Conservation (phyloP, 2,329 filamentous ascomycete genomes). For the Diaporthe ampelina region DNA sequence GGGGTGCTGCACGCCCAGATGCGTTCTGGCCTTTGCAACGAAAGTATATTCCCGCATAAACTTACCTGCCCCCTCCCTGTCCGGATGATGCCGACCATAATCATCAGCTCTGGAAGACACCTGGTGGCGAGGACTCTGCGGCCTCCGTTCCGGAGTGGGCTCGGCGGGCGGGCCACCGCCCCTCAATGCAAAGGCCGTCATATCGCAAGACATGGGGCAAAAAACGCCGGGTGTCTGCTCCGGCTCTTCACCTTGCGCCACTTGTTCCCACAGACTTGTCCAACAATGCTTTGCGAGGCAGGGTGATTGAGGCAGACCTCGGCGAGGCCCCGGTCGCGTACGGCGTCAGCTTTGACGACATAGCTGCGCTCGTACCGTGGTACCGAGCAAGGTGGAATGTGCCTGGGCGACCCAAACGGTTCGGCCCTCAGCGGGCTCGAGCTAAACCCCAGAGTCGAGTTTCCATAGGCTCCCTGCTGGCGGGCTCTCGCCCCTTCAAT, state of each 20-base stretch:
- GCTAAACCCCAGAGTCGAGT: neutral
- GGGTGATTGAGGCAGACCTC: neutral
- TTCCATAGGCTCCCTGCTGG: conserved; percentile 17
- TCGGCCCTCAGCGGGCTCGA: conserved; percentile 2
- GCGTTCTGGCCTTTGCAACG: neutral
- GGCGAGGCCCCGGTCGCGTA: neutral
- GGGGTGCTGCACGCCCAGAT: neutral
- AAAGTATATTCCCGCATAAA: neutral
- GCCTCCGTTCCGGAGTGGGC: conserved; percentile 2
- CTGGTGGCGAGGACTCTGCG: neutral
- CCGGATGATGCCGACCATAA: conserved; percentile 24
- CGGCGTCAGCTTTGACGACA: conserved; percentile 9
- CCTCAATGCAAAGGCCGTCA: neutral
- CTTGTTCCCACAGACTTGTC: neutral
- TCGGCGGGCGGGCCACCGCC: neutral
- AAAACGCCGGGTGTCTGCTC: neutral
- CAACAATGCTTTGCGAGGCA: neutral
- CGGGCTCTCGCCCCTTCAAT: neutral
- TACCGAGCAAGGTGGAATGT: conserved; percentile 19
- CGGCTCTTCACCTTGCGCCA: neutral
- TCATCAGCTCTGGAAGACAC: neutral
- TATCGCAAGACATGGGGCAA: neutral
- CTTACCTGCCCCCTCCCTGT: neutral
- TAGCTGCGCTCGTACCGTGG: neutral
- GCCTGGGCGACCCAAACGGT: conserved; percentile 19